Evolutionary conservation across 345 rosid genomes (phyloP).

Genomic region (Jatropha curcas): DNA sequence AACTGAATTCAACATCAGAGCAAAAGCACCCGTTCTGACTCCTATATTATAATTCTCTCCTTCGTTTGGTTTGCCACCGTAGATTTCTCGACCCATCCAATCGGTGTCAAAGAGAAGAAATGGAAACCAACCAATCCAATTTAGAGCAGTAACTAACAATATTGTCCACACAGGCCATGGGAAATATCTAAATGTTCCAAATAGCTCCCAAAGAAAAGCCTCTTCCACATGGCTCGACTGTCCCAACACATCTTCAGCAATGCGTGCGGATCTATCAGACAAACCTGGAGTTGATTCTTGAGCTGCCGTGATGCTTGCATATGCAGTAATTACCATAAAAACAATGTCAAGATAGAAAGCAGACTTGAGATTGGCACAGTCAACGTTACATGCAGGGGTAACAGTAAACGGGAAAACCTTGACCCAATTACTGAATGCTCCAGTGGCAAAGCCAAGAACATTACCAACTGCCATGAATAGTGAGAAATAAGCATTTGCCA

Average conservation of each 20-base stretch:
- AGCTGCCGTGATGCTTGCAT: constrained; percentile 63
- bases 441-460: constrained; percentile 91
- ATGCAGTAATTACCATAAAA: constrained; percentile 66
- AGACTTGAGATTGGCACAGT: constrained; percentile 94
- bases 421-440: constrained; percentile 85
- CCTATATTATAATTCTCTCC: constrained; percentile 67
- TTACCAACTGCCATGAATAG: constrained; percentile 93
- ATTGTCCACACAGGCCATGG: constrained; percentile 69
- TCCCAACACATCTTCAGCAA: constrained; percentile 46
- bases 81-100: constrained; percentile 97
- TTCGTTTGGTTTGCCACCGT: constrained; percentile 77
- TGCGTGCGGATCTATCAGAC: constrained; percentile 25
- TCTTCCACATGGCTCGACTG: constrained; percentile 55
- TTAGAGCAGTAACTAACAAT: constrained; percentile 75
- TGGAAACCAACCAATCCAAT: constrained; percentile 96
- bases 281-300: constrained; percentile 63
- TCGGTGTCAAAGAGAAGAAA: constrained; percentile 92
- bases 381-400: constrained; percentile 68
- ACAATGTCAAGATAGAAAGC: constrained; percentile 76
- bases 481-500: constrained; percentile 93
- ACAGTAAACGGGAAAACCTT: constrained; percentile 75
- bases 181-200: constrained; percentile 87
- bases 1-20: constrained; percentile 88
- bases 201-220: constrained; percentile 87
- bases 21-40: constrained; percentile 88